Evolutionary conservation across 2,329 filamentous ascomycete species (phyloP), one percentile per base, ranked within the genome.

Genomic region (Nothophoma quercina): DNA sequence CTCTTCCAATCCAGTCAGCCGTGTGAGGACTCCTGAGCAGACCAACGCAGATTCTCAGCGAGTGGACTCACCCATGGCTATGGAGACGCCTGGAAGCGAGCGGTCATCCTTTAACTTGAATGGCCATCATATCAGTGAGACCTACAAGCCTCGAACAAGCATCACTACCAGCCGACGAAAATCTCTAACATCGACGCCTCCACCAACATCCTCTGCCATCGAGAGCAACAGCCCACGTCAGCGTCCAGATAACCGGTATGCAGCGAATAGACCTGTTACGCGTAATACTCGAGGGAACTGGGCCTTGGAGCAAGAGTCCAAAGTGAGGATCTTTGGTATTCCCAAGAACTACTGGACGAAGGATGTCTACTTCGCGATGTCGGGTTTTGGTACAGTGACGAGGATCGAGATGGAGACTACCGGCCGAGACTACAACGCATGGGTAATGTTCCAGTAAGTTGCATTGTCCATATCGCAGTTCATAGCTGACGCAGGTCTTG

Each of bases 371-470:
- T 10, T 62, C 2, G 55, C 55, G 4, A 34, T 73, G 22, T 60
- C 60, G 9, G 28, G 19, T 0, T 67, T 67, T 34, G 72, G 72
- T 1, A 63, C 51, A 8, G 63, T 75, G 9, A 32, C 59, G 15
- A 64, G 56, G 36, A 68, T 76, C 32, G 68, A 73, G 0, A 65
- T 74, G 23, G 35, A 60, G 26, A 2, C 9, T 5, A 42, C 39
- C 7, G 39, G 22, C 13, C 43, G 32, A 4, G 51, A 58, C 33
- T 51, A 49, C 23, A 48, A 23, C 19, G 69, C 66, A 16, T 69
- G 32, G 39, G 62, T 72, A 1, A 47, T 55, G 0, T 71, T 69
- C 19, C 65, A 62, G 67, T 65, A 61, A 42, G 59, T 58, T 6
- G 7, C 2, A 12, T 8, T 36, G 4, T 13, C 1, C 9, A 15